Conservation (phyloP, 2,329 filamentous ascomycete genomes). For the Gnomoniopsis sp. region DNA sequence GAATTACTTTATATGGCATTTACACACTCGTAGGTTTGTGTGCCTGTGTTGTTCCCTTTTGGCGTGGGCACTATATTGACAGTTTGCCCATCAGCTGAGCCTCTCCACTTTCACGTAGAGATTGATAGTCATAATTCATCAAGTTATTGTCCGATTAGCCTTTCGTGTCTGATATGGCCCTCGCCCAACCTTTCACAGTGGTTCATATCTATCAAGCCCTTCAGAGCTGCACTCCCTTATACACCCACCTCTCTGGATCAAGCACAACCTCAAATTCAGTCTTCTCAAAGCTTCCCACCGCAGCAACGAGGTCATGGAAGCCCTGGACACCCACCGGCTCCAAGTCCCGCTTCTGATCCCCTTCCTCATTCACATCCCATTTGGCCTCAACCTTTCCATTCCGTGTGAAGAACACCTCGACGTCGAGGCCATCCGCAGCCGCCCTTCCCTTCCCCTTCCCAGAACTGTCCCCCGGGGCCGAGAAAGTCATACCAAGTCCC, state of each 20-base stretch:
- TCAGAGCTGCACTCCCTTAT: conserved; percentile 24
- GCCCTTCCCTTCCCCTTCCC: conserved; percentile 20
- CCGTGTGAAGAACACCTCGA: conserved; percentile 67
- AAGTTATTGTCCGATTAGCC: neutral
- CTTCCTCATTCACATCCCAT: conserved; percentile 75
- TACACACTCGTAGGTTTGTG: too few species aligned
- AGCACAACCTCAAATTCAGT: conserved; percentile 46
- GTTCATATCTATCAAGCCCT: neutral
- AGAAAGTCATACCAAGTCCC: conserved; percentile 68
- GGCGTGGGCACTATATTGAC: too few species aligned
- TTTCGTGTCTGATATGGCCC: neutral
- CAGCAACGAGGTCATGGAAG: conserved; percentile 50
- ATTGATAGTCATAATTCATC: too few species aligned
- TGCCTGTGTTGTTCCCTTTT: too few species aligned
- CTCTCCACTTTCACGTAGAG: too few species aligned
- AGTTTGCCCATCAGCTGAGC: too few species aligned
- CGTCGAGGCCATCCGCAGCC: conserved; percentile 26
- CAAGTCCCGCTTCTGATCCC: conserved; percentile 59
- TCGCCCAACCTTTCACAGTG: neutral
- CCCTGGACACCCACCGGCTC: conserved; percentile 68
- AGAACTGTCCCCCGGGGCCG: conserved; percentile 27
- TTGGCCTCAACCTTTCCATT: conserved; percentile 56
- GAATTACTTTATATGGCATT: too few species aligned
- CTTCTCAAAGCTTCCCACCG: neutral
- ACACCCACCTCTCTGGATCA: conserved; percentile 57